Evolutionary conservation across 441 rosid species (phyloP).

Genomic region (Iberis amara): DNA sequence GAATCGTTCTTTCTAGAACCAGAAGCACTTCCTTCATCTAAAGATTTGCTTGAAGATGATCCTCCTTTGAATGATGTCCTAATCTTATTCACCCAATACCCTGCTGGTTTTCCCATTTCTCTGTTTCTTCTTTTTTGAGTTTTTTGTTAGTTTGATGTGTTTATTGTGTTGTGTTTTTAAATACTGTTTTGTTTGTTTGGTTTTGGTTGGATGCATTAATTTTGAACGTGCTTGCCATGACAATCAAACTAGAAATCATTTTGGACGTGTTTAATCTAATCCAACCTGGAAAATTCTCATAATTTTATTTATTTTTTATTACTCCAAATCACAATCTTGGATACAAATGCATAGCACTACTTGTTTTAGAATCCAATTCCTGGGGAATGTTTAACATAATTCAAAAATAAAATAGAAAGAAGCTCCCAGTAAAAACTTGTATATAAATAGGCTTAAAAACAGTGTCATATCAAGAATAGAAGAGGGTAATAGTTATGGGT

Average conservation of each 20-base stretch:
- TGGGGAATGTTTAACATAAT: neutral
- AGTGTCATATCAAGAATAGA: neutral
- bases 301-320: neutral
- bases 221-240: constrained; percentile 36
- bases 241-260: neutral
- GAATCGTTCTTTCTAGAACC: constrained; percentile 18
- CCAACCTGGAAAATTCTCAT: constrained; percentile 24
- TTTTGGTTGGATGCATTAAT: constrained; percentile 28
- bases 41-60: constrained; percentile 32
- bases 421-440: too few relatives aligned
- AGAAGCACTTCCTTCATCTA: constrained; percentile 39
- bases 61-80: constrained; percentile 59
- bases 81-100: constrained; percentile 80
- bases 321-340: neutral
- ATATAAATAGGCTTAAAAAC: neutral
- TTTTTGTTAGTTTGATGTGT: too few relatives aligned
- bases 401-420: neutral
- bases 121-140: neutral
- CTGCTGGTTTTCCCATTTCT: constrained; percentile 47
- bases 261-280: constrained; percentile 22
- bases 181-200: constrained; percentile 15
- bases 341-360: constrained; percentile 34
- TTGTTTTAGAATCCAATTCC: constrained; percentile 23
- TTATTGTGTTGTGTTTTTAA: constrained; percentile 19
- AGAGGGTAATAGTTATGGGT: neutral